A percentile compares a stretch with the other conserved stretches of the same genome.
Evolutionary conservation across 2,329 filamentous ascomycete genomes (phyloP).

Genomic region (Huntiella abstrusa): DNA sequence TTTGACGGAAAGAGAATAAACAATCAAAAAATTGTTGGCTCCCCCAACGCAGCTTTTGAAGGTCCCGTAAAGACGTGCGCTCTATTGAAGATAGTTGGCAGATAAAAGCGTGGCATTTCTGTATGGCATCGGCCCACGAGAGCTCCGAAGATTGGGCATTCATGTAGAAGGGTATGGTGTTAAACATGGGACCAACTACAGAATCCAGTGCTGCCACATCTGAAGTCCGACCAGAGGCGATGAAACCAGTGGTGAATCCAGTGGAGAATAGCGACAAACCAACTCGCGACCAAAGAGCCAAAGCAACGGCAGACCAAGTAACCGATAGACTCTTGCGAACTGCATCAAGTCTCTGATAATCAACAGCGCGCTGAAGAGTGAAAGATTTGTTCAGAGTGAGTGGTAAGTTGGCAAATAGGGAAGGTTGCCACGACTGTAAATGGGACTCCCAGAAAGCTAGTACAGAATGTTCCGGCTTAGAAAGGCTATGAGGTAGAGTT

Average conservation of each 20-base stretch:
- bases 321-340: constrained; percentile 36
- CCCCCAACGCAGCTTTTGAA: constrained; percentile 58
- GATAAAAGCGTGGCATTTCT: constrained; percentile 52
- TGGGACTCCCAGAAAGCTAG: constrained; percentile 49
- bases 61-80: constrained; percentile 57
- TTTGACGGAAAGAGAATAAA: constrained; percentile 62
- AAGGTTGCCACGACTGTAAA: constrained; percentile 21
- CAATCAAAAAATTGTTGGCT: constrained; percentile 53
- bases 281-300: constrained; percentile 53
- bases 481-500: constrained; percentile 49
- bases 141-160: constrained; percentile 17
- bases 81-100: constrained; percentile 51
- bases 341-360: constrained; percentile 19
- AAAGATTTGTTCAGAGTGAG: constrained; percentile 11
- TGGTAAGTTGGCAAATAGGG: constrained; percentile 2
- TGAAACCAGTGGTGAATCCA: constrained; percentile 45
- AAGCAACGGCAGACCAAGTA: constrained; percentile 60
- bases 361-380: constrained; percentile 9
- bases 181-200: constrained; percentile 72
- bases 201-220: constrained; percentile 45
- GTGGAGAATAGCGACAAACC: constrained; percentile 32
- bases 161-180: constrained; percentile 58
- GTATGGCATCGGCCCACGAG: constrained; percentile 42
- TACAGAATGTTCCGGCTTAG: constrained; percentile 26
- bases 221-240: constrained; percentile 62